Evolutionary conservation across 495 filamentous ascomycete species (phyloP).

Genomic region (Lasiosphaeria ovina): DNA sequence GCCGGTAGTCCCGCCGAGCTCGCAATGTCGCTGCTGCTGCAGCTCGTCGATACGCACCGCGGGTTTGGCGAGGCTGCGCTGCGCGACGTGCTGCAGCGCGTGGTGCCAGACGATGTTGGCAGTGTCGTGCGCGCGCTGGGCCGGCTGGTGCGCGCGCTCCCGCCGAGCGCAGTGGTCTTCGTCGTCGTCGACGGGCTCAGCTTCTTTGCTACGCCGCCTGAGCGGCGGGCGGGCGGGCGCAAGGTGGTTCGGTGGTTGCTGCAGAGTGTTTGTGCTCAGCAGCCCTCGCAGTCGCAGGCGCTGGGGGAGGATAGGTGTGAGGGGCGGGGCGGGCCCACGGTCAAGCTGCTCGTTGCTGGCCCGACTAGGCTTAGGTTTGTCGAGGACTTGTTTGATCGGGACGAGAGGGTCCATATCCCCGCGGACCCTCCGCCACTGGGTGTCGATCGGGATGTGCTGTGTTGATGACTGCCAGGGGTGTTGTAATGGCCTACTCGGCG

Average conservation of each 20-base stretch:
- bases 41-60: slow-evolving; percentile 12
- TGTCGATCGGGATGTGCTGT: too few species aligned
- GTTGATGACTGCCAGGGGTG: too few species aligned
- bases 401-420: neutral
- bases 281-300: too few species aligned
- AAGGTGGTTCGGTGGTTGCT: slow-evolving; percentile 7
- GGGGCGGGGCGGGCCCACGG: neutral
- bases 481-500: too few species aligned
- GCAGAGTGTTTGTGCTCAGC: neutral
- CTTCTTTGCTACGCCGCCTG: slow-evolving; percentile 6
- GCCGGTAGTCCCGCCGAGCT: slow-evolving; percentile 11
- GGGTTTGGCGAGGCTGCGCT: neutral
- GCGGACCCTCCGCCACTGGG: too few species aligned
- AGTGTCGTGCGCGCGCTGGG: slow-evolving; percentile 10
- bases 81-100: slow-evolving; percentile 2
- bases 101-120: slow-evolving; percentile 1
- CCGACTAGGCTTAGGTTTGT: slow-evolving; percentile 10
- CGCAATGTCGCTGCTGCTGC: slow-evolving; percentile 16
- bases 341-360: slow-evolving; percentile 16
- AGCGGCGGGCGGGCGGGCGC: slow-evolving; percentile 1
- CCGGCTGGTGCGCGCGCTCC: slow-evolving; percentile 5
- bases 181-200: slow-evolving; percentile 15
- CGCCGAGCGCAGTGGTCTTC: slow-evolving; percentile 7
- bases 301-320: neutral
- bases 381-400: slow-evolving; percentile 13